Conservation (phyloP, 768 basidiomycete genomes). For the Phaffia tasmanica region DNA sequence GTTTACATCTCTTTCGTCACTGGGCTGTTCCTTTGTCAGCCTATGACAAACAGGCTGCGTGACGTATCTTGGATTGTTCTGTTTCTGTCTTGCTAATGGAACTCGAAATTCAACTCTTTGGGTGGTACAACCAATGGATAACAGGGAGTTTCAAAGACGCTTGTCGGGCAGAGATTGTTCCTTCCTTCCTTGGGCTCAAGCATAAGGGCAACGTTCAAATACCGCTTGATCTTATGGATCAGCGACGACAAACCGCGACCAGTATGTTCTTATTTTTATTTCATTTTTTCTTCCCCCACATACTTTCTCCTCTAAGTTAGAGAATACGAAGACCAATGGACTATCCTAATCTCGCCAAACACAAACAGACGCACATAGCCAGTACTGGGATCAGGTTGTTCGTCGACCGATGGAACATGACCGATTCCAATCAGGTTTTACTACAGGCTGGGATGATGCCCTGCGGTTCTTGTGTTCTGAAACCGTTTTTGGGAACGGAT, state of each 20-base stretch:
- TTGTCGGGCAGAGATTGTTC: conserved; percentile 53
- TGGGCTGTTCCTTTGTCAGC: no score
- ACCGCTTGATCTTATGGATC: conserved; percentile 27
- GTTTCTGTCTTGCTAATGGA: no score
- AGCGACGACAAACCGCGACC: conserved; percentile 37
- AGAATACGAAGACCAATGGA: neutral
- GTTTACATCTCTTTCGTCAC: neutral
- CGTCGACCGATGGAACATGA: conserved; percentile 40
- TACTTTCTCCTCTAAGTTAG: neutral
- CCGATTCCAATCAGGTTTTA: conserved; percentile 56
- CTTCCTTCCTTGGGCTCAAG: conserved; percentile 43
- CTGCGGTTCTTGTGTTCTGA: conserved; percentile 46
- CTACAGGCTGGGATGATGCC: conserved; percentile 50
- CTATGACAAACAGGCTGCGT: no score
- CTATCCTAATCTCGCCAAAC: conserved; percentile 37
- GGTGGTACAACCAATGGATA: no score
- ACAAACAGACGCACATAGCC: conserved; percentile 47
- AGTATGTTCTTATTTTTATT: conserved; percentile 28
- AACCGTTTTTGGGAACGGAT: conserved; percentile 27
- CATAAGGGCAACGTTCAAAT: conserved; percentile 31
- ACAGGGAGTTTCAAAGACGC: conserved; percentile 53
- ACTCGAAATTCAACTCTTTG: no score
- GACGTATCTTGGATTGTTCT: no score
- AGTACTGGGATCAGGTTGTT: conserved; percentile 44
- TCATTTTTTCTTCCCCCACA: no score